A percentile compares a stretch with the other conserved stretches of the same genome.
Evolutionary conservation across 2,329 filamentous ascomycete genomes (phyloP).

Genomic region (Nannizzia gypsea): DNA sequence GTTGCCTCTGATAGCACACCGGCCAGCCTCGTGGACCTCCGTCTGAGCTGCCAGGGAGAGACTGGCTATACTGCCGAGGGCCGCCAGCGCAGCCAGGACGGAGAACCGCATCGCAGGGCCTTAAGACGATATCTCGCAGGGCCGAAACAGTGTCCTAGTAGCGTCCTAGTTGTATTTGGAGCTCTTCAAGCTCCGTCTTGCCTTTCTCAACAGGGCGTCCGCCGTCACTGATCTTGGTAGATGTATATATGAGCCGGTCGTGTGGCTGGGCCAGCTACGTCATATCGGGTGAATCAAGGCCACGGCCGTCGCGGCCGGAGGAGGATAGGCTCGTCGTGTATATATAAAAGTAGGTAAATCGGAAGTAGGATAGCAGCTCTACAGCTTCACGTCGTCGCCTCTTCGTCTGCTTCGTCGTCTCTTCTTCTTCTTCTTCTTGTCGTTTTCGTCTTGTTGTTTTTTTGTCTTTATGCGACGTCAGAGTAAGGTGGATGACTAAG

Average conservation of each 20-base stretch:
- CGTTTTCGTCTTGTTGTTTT: neutral
- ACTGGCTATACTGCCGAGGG: neutral
- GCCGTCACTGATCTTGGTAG: neutral
- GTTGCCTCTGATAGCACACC: slow-evolving; percentile 81
- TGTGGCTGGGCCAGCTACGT: slow-evolving; percentile 3
- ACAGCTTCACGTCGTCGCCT: neutral
- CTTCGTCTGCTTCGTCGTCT: neutral
- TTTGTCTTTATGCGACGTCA: neutral
- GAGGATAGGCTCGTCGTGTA: no score
- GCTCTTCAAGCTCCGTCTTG: neutral
- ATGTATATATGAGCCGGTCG: neutral
- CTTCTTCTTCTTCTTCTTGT: neutral
- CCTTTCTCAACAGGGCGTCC: neutral
- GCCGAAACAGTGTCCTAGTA: neutral
- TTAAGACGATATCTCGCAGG: neutral
- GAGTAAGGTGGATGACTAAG: neutral
- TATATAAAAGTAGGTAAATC: no score
- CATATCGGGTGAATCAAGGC: neutral
- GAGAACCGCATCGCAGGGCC: neutral
- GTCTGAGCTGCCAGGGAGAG: slow-evolving; percentile 16
- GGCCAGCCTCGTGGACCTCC: slow-evolving; percentile 65
- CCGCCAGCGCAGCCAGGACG: slow-evolving; percentile 1
- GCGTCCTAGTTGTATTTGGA: neutral
- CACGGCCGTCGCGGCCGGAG: no score
- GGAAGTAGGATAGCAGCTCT: neutral